Conservation (phyloP, 169 alveolate species). For the Plasmodium gonderi region DNA sequence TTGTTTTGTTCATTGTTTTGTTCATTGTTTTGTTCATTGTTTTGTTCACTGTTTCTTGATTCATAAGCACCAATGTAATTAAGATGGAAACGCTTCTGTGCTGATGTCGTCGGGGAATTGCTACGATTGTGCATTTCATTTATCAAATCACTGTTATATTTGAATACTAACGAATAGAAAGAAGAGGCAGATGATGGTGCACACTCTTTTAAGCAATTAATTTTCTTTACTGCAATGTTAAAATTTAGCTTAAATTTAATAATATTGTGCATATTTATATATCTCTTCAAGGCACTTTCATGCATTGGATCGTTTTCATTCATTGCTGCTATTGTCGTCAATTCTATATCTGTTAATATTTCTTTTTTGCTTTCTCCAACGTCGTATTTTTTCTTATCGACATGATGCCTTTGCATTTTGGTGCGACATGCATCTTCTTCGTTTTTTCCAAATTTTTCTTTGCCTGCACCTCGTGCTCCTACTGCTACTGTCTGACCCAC, state of each 20-base stretch:
- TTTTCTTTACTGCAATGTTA: conserved; percentile 47
- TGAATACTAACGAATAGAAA: conserved; percentile 26
- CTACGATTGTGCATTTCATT: conserved; percentile 1
- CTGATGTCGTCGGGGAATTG: background rate
- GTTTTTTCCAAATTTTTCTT: background rate
- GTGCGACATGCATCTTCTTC: background rate
- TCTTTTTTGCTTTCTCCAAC: background rate
- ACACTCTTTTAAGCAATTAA: background rate
- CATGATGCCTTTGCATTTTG: background rate
- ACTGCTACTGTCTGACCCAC: background rate
- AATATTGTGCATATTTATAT: conserved; percentile 12
- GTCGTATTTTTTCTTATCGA: background rate
- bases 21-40: no score
- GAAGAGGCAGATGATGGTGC: background rate
- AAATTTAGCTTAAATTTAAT: conserved; percentile 50
- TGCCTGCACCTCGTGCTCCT: no score
- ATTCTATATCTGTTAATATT: background rate
- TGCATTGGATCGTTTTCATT: conserved; percentile 20
- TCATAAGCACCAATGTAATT: no score
- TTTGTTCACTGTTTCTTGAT: background rate
- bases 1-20: no score
- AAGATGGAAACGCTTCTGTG: background rate
- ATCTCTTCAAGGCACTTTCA: conserved; percentile 15
- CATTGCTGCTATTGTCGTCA: conserved; percentile 3
- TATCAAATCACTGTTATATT: conserved; percentile 4